Conservation (phyloP, 1,284 basidiomycete genomes). For the Inonotus obliquus region DNA sequence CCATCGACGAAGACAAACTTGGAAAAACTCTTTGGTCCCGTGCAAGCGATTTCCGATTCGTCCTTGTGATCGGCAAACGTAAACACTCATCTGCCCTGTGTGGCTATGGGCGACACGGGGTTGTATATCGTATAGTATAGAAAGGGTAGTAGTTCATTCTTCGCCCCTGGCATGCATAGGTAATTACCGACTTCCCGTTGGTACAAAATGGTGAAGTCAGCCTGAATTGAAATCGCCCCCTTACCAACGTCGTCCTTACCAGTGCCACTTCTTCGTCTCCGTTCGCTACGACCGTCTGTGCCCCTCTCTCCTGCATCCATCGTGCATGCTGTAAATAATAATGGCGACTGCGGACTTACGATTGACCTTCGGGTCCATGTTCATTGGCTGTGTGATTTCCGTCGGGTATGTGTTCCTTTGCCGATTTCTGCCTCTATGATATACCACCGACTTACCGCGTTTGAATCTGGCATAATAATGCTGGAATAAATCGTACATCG, state of each 20-base stretch:
- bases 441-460: not conserved
- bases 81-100: no score
- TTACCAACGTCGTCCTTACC: not conserved
- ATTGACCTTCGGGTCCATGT: constrained; percentile 16
- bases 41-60: no score
- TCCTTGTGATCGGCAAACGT: no score
- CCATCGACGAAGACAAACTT: no score
- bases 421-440: not conserved
- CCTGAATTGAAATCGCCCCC: not conserved
- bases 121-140: no score
- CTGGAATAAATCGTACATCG: not conserved
- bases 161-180: no score
- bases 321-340: not conserved
- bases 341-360: constrained; percentile 17
- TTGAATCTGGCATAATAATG: no score
- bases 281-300: not conserved
- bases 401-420: constrained; percentile 9
- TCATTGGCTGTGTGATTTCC: constrained; percentile 16
- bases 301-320: not conserved
- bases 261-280: not conserved
- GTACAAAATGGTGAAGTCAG: not conserved
- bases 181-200: no score
- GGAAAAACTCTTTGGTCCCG: no score
- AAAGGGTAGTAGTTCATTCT: no score
- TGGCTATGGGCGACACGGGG: no score